These are phyloP conservation scores for Pseudogymnoascus sp. DNA, from an alignment of 2,329 filamentous ascomycete genomes.

Conservation along the genomic window DNA sequence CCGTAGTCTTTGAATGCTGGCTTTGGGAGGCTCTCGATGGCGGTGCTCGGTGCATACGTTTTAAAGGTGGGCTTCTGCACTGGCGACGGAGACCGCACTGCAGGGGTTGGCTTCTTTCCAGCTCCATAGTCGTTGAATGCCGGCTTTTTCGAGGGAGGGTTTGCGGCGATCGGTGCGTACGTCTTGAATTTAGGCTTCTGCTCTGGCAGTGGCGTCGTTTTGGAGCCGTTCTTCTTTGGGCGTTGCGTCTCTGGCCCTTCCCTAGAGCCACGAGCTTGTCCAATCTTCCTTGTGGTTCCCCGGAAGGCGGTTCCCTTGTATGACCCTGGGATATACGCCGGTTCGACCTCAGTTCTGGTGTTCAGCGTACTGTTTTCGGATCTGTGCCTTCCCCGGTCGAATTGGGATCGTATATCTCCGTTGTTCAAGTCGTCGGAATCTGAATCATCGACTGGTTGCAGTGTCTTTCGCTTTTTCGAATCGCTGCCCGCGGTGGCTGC, in stretches of 20 bases:
- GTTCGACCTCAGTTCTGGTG: not conserved
- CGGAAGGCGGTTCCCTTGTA: not conserved
- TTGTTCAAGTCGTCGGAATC: not conserved
- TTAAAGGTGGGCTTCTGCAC: not conserved
- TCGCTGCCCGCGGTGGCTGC: not conserved
- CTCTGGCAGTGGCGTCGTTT: not conserved
- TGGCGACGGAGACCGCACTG: not conserved
- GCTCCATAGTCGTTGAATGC: not conserved
- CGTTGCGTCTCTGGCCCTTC: not conserved
- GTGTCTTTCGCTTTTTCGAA: not conserved
- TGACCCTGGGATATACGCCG: not conserved
- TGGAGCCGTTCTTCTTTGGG: not conserved
- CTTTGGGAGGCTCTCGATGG: not conserved
- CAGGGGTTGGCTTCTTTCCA: not conserved
- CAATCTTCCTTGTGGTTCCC: not conserved
- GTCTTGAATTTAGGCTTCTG: not conserved
- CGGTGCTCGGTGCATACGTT: not conserved
- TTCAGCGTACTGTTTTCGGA: not conserved
- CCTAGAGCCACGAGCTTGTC: not conserved
- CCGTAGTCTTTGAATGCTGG: not conserved
- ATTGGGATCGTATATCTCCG: not conserved
- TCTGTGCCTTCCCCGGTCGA: not conserved
- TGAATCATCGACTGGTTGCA: not conserved
- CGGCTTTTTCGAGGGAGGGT: not conserved
- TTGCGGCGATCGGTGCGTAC: not conserved